Evolutionary conservation across 192 early-diverging fungal genomes (phyloP), one percentile per base, ranked within the genome.

Genomic region (Spizellomyces punctatus): DNA sequence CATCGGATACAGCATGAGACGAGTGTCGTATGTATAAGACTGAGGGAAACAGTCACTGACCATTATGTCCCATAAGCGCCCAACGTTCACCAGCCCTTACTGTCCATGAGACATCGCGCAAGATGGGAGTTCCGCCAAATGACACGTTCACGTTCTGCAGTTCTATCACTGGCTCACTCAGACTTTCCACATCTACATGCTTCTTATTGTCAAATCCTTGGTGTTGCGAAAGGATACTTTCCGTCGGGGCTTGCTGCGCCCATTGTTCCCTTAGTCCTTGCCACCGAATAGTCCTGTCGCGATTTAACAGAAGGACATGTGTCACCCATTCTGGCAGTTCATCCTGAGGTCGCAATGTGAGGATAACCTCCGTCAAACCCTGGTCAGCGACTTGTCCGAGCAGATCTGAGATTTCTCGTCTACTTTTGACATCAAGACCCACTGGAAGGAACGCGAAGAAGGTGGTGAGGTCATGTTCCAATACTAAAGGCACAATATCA

Each of bases 321-420:
- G 86, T 87, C 36, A 85, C 81, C 81, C 83, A 86, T 8, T 63
- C 19, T 8, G 86, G 86, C 10, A 88, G 27, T 16, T 76, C 72
- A 36, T 88, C 86, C 71, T 88, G 86, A 1, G 85, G 85, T 17
- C 86, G 65, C 21, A 83, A 72, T 2, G 86, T 69, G 10, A 87
- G 78, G 6, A 87, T 64, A 6, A 85, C 46, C 3, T 73, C 64
- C 6, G 67, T 55, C 22, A 56, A 44, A 63, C 59, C 10, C 46
- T 59, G 45, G 9, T 75, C 22, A 5, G 54, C 4, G 66, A 43
- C 22, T 82, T 44, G 4, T 74, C 65, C 71, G 19, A 85, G 67
- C 6, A 80, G 12, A 22, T 62, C 42, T 54, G 79, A 62, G 10
- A 88, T 41, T 47, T 74, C 72, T 12, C 27, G 12, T n/a, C 86